Evolutionary conservation across 371 early-diverging fungal species (phyloP), one percentile per base, ranked within the genome.

Genomic region (Lichtheimia ramosa): DNA sequence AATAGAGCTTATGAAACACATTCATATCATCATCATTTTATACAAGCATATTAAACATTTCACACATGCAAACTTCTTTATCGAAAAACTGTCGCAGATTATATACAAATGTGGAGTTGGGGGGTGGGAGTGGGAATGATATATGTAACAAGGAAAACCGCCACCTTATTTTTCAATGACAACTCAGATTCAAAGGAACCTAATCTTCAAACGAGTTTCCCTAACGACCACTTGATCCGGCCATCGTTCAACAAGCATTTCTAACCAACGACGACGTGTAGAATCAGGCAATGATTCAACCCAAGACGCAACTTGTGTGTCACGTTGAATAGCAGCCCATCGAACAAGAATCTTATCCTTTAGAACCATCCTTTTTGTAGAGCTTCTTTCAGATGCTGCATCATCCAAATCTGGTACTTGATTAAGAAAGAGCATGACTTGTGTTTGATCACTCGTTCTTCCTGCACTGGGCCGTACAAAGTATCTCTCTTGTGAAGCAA

Each of bases 381-480:
- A 18, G 15, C 21, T 46, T n/a, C 7, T 46, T n/a, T 8, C 12
- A 8, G n/a, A 18, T 0, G n/a, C 21, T 18, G n/a, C 10, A 10
- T 46, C 21, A 21, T 46, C 21, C 24, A 50, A 34, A n/a, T 55
- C 61, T 5, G 61, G 61, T 12, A 66, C 65, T 21, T 79, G 74
- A 55, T 79, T 79, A 16, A 79, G 57, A 52, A 79, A 74, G 5
- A 79, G 55, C 58, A 69, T 59, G 24, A 79, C 71, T n/a, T 72
- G 62, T 23, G 60, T 63, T 42, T 65, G 65, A 61, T 73, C 62
- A 42, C 55, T 56, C 58, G 73, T 68, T 48, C 65, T 62, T 23
- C 79, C 79, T 27, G 76, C 74, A 49, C 79, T 79, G 7, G 79
- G 79, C 42, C 69, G 63, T 18, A 79, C 69, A 62, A 75, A 75